Conservation (phyloP, 2,329 filamentous ascomycete genomes). For the Paecilomyces formosus region DNA sequence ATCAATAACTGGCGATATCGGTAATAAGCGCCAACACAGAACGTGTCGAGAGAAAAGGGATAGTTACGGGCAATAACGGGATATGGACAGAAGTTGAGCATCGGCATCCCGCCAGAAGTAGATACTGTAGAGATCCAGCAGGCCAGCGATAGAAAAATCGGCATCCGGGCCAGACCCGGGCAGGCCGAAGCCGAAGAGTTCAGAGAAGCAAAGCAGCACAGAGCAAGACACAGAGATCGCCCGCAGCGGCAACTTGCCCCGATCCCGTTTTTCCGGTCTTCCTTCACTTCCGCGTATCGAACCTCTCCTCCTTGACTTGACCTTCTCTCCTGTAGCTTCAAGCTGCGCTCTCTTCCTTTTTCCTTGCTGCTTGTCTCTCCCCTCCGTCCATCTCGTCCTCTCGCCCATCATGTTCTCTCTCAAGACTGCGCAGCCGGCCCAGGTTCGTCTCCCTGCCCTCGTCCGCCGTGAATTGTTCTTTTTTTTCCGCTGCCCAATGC, state of each 20-base stretch:
- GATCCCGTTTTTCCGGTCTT: conserved; percentile 21
- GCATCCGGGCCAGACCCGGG: background rate
- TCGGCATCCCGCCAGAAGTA: background rate
- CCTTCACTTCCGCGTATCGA: conserved; percentile 3
- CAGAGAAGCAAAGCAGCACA: no score
- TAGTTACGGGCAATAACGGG: background rate
- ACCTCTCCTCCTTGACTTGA: no score
- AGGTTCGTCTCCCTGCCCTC: conserved; percentile 22
- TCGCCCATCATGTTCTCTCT: conserved; percentile 29
- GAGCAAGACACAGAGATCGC: no score
- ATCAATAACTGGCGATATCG: conserved; percentile 1
- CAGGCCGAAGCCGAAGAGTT: no score
- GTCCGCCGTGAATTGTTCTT: background rate
- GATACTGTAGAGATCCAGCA: no score
- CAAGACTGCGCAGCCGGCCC: conserved; percentile 33
- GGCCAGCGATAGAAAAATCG: background rate
- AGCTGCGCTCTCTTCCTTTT: conserved; percentile 5
- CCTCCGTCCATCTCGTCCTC: conserved; percentile 11
- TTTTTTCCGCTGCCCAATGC: conserved; percentile 27
- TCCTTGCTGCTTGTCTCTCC: conserved; percentile 5
- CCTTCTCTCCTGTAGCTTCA: conserved; percentile 4
- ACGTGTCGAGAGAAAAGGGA: background rate
- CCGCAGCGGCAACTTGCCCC: background rate
- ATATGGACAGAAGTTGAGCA: background rate
- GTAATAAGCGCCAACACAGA: conserved; percentile 1